Conservation (phyloP, 2,329 filamentous ascomycete genomes). For the Trichoderma hamatum region DNA sequence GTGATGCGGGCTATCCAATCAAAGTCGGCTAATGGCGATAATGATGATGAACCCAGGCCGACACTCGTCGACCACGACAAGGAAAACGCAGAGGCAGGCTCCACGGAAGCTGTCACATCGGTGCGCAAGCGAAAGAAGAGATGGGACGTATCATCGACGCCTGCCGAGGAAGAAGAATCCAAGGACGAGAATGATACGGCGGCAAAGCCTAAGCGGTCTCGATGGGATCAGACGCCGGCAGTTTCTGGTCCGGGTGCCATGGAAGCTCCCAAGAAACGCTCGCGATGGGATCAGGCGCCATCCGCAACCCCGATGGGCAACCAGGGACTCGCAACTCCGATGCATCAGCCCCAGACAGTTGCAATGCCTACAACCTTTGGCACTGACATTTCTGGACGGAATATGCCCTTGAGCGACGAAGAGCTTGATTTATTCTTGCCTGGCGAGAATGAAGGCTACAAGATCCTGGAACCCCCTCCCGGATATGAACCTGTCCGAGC, state of each 20-base stretch:
- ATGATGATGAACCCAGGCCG: conserved; percentile 64
- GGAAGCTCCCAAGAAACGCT: conserved; percentile 72
- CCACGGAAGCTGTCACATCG: conserved; percentile 63
- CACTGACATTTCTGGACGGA: conserved; percentile 77
- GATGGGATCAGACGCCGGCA: conserved; percentile 84
- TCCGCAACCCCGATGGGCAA: conserved; percentile 75
- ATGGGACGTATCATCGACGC: conserved; percentile 79
- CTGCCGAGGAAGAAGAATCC: conserved; percentile 56
- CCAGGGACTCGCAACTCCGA: conserved; percentile 75
- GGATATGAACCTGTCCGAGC: conserved; percentile 86
- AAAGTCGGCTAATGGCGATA: conserved; percentile 64
- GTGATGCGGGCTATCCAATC: conserved; percentile 80
- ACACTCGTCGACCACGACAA: conserved; percentile 75
- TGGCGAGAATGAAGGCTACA: conserved; percentile 86
- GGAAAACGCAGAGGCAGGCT: conserved; percentile 71
- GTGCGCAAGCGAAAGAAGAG: conserved; percentile 88
- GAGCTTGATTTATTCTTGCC: conserved; percentile 92
- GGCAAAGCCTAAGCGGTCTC: conserved; percentile 71
- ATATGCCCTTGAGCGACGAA: conserved; percentile 85
- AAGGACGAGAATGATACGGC: conserved; percentile 55
- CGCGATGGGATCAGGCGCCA: conserved; percentile 90
- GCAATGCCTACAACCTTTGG: conserved; percentile 68
- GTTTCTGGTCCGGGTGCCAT: conserved; percentile 54
- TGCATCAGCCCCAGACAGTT: conserved; percentile 67
- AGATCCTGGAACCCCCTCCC: conserved; percentile 84